A percentile compares a stretch with the other conserved stretches of the same genome.
These are phyloP conservation scores for Rhynchosporium secalis DNA, from an alignment of 2,329 filamentous ascomycete species.

Conservation along the genomic window DNA sequence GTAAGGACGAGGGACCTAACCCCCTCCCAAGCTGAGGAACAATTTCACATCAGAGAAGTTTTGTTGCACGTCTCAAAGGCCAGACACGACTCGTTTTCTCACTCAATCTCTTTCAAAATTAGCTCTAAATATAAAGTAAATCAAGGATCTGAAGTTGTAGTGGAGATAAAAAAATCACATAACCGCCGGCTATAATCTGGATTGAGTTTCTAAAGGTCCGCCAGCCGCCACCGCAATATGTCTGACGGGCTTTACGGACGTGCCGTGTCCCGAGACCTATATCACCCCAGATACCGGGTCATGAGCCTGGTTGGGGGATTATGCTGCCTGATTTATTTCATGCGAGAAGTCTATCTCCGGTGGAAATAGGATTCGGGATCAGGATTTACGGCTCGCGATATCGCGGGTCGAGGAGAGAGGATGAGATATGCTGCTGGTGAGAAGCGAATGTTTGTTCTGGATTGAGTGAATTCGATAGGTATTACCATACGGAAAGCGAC, in stretches of 20 bases:
- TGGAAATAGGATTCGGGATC: not conserved
- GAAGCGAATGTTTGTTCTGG: no score
- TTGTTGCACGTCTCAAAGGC: conserved; percentile 12
- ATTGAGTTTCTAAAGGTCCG: no score
- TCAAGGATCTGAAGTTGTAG: not conserved
- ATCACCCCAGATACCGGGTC: not conserved
- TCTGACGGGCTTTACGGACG: no score
- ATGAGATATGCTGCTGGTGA: no score
- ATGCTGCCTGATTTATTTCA: not conserved
- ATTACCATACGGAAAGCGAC: no score
- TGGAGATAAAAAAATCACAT: no score
- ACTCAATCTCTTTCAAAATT: no score
- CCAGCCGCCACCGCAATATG: no score
- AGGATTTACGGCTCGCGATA: not conserved
- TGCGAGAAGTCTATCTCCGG: not conserved
- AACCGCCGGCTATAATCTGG: no score
- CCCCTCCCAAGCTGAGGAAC: not conserved
- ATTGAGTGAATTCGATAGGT: no score
- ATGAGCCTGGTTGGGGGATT: not conserved
- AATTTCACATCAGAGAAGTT: not conserved
- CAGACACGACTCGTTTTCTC: conserved; percentile 2
- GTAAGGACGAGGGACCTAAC: not conserved
- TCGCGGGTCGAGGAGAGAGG: no score
- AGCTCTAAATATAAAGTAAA: not conserved
- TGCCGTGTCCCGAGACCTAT: no score